Percentiles rank a stretch among this genome's conserved stretches.
These are phyloP conservation scores for Geranomyces variabilis DNA, from an alignment of 192 early-diverging fungal genomes.

Conservation along the genomic window DNA sequence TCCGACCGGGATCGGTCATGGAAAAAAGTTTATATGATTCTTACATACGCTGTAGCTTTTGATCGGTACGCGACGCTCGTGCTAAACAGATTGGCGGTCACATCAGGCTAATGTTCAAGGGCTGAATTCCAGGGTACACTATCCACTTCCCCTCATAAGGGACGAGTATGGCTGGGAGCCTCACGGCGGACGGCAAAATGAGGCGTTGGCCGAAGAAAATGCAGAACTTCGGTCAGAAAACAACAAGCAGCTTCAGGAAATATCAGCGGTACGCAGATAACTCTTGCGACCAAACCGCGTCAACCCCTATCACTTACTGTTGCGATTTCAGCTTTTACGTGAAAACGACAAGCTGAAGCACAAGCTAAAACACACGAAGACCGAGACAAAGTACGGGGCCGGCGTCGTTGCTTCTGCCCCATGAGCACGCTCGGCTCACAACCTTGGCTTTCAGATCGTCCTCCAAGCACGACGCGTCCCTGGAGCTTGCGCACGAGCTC, in stretches of 20 bases:
- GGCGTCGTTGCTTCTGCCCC: background rate
- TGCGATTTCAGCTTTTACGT: slow-evolving; percentile 30
- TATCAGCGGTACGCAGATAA: slow-evolving; percentile 8
- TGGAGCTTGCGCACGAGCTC: slow-evolving; percentile 18
- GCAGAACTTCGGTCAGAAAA: slow-evolving; percentile 25
- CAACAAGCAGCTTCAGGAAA: slow-evolving; percentile 36
- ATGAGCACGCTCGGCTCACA: too few relatives aligned
- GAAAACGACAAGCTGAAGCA: slow-evolving; percentile 54
- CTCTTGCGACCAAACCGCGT: background rate
- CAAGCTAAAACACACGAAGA: slow-evolving; percentile 34
- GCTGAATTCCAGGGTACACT: slow-evolving; percentile 48
- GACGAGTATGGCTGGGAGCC: slow-evolving; percentile 4
- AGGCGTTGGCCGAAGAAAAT: slow-evolving; percentile 22
- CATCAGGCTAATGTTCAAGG: background rate
- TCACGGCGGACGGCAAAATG: background rate
- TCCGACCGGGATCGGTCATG: background rate
- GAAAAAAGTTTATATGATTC: slow-evolving; percentile 50
- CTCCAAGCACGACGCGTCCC: background rate
- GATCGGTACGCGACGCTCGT: slow-evolving; percentile 41
- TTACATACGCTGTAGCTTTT: slow-evolving; percentile 56
- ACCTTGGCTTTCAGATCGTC: too few relatives aligned
- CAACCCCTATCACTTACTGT: background rate
- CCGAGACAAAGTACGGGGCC: background rate
- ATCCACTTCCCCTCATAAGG: slow-evolving; percentile 50
- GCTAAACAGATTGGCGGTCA: too few relatives aligned